Evolutionary conservation across 371 early-diverging fungal species (phyloP), one percentile per base, ranked within the genome.

Genomic region (Mortierella sp.): DNA sequence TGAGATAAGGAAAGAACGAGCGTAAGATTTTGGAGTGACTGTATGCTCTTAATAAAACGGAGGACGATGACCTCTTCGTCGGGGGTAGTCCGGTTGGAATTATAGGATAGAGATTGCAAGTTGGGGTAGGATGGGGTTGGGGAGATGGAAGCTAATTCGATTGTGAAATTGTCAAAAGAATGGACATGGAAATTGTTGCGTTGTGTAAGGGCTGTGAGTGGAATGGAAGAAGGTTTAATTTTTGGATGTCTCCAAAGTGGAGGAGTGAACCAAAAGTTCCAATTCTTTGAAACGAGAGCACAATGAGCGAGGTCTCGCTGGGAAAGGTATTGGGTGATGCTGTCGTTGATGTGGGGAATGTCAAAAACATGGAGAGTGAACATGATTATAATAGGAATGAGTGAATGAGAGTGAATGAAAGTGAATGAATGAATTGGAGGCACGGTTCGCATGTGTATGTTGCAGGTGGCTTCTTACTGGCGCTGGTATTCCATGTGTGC

Each of bases 121-220:
- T 55, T 57, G n/a, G 40, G 57, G 21, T 32, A 58, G 58, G 38
- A 40, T 32, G 57, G 40, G 6, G 15, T 38, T 11, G 24, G 43
- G 11, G 38, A 4, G 4, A 32, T 24, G 57, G 2, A 22, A 40
- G 22, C 24, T n/a, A 57, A 22, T 10, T 65, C 2, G 9, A n/a
- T 40, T 16, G 19, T 10, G 22, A 52, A 32, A 47, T 9, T 38
- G 22, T n/a, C 22, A n/a, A 64, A 3, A 8, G 65, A 33, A 2
- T 21, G 65, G 53, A 64, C 53, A 64, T 52, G 50, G 21, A 22
- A 4, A 8, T 33, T 22, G 24, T 52, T 16, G 32, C 53, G 65
- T 52, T 58, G 28, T 45, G 16, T 45, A 16, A 16, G 15, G 16
- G 45, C 9, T 11, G 11, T 45, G 36, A 19, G 21, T 11, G 28